These are phyloP conservation scores for Aphanocladium album DNA, from an alignment of 2,329 filamentous ascomycete genomes.

Conservation along the genomic window DNA sequence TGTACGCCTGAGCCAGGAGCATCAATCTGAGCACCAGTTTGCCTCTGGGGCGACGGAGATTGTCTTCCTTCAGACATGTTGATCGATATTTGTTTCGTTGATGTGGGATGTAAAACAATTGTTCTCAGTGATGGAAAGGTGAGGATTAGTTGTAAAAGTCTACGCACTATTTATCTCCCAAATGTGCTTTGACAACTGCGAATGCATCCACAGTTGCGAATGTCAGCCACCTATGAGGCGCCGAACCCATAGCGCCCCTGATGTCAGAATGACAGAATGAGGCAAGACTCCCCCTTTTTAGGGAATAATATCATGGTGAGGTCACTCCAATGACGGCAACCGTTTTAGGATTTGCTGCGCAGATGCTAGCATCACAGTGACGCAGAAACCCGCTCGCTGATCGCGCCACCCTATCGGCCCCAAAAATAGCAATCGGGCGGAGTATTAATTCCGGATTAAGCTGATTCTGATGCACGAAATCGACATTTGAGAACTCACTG, in stretches of 20 bases:
- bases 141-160: no score
- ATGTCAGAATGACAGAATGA: slow-evolving; percentile 5
- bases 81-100: not conserved
- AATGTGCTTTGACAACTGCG: no score
- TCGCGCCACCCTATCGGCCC: not conserved
- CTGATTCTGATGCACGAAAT: no score
- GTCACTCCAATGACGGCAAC: not conserved
- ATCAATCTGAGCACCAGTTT: slow-evolving; percentile 3
- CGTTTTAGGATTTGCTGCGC: not conserved
- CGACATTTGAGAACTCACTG: not conserved
- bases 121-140: no score
- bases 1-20: not conserved
- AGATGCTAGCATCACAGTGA: not conserved
- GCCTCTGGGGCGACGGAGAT: not conserved
- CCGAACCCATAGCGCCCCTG: not conserved
- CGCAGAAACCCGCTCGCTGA: not conserved
- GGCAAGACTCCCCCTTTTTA: not conserved
- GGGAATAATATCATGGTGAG: not conserved
- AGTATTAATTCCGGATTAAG: not conserved
- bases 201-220: no score
- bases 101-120: not conserved
- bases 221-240: no score
- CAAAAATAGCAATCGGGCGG: not conserved
- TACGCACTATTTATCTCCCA: no score
- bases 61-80: slow-evolving; percentile 10